A percentile compares a stretch with the other conserved stretches of the same genome.
Conservation (phyloP, 768 basidiomycete species). For the Suillus paluster region DNA sequence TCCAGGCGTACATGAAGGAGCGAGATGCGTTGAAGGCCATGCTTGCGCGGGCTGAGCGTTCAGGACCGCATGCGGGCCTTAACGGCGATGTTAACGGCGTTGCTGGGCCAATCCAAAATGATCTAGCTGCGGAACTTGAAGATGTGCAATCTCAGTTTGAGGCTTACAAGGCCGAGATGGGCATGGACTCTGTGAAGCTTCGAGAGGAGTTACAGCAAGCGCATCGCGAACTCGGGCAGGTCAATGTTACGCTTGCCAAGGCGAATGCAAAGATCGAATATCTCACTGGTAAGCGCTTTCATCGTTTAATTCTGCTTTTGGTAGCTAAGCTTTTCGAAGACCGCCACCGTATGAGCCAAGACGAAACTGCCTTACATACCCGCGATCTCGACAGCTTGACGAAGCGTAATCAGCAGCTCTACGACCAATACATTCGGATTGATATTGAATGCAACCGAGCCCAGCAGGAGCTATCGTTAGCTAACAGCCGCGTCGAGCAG, state of each 20-base stretch:
- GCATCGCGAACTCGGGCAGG: conserved; percentile 69
- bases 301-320: conserved; percentile 1
- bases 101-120: conserved; percentile 29
- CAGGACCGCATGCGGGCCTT: conserved; percentile 19
- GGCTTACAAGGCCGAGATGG: conserved; percentile 78
- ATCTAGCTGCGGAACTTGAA: conserved; percentile 62
- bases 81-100: conserved; percentile 40
- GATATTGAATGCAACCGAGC: conserved; percentile 78
- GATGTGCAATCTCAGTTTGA: conserved; percentile 84
- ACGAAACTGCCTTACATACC: conserved; percentile 63
- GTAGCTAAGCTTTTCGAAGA: conserved; percentile 45
- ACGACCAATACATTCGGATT: conserved; percentile 71
- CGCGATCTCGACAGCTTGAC: conserved; percentile 68
- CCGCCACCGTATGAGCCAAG: conserved; percentile 71
- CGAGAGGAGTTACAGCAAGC: conserved; percentile 70
- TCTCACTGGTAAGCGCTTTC: conserved; percentile 60
- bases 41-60: conserved; percentile 57
- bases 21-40: conserved; percentile 82
- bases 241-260: conserved; percentile 75
- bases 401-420: conserved; percentile 72
- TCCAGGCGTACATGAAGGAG: conserved; percentile 86
- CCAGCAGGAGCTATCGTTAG: conserved; percentile 63
- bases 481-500: conserved; percentile 69
- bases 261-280: conserved; percentile 83
- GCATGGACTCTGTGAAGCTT: conserved; percentile 70